These are phyloP conservation scores for Aeschynomene evenia DNA, from an alignment of 306 rosid genomes.

Conservation along the genomic window DNA sequence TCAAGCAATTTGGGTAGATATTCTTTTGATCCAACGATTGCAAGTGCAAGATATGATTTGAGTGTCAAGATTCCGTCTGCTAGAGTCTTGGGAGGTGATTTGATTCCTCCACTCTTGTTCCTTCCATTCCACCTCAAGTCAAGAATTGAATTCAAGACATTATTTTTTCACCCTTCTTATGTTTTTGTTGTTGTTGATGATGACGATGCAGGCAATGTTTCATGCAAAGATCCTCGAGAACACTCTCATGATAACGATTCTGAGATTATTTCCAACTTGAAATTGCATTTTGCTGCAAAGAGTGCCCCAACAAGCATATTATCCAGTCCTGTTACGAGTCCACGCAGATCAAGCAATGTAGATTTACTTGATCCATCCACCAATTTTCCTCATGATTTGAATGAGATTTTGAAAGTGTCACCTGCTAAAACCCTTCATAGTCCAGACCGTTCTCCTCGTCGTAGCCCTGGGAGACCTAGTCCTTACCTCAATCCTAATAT, in stretches of 20 bases:
- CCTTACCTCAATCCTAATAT: constrained; percentile 31
- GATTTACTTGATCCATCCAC: constrained; percentile 40
- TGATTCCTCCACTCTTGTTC: constrained; percentile 26
- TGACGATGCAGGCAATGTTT: constrained; percentile 29
- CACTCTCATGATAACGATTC: constrained; percentile 33
- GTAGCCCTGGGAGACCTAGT: constrained; percentile 43
- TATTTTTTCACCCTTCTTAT: not conserved
- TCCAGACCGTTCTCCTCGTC: constrained; percentile 55
- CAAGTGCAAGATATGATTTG: constrained; percentile 24
- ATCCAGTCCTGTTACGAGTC: constrained; percentile 80
- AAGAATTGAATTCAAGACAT: constrained; percentile 34
- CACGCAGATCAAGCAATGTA: constrained; percentile 53
- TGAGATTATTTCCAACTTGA: constrained; percentile 35
- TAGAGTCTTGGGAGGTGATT: constrained; percentile 23
- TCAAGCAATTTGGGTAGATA: constrained; percentile 34
- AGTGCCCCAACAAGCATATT: constrained; percentile 80
- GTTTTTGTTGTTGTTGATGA: constrained; percentile 16
- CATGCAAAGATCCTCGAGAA: constrained; percentile 39
- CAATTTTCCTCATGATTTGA: constrained; percentile 36
- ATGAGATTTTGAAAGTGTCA: constrained; percentile 37
- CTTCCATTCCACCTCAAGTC: not conserved
- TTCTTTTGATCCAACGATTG: constrained; percentile 30
- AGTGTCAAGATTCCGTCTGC: constrained; percentile 34
- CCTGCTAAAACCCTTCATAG: constrained; percentile 41
- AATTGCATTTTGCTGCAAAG: constrained; percentile 43